Percentiles rank a stretch among this genome's conserved stretches.
Evolutionary conservation across 352 stramenopile genomes (phyloP).

Genomic region (Globisporangium emineosum): DNA sequence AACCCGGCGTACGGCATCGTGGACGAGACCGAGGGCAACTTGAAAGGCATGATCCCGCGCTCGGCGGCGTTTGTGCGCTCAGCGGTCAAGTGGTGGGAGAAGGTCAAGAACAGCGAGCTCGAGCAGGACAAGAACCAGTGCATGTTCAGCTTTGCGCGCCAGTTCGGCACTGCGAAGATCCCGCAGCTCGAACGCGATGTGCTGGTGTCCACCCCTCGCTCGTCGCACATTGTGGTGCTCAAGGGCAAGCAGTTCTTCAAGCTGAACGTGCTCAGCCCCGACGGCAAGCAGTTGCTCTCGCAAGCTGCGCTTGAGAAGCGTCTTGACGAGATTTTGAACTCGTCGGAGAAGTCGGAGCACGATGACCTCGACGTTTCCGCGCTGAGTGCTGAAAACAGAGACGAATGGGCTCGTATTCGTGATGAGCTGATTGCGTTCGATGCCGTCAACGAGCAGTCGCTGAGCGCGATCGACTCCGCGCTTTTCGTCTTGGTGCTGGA

Average conservation of each 20-base stretch:
- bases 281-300: constrained; percentile 81
- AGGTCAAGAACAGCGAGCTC: constrained; percentile 85
- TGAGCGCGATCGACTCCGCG: constrained; percentile 85
- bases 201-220: constrained; percentile 67
- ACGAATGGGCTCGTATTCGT: constrained; percentile 83
- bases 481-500: constrained; percentile 90
- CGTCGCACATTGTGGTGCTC: constrained; percentile 89
- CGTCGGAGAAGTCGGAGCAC: constrained; percentile 35
- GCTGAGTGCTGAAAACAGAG: constrained; percentile 80
- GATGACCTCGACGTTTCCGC: constrained; percentile 67
- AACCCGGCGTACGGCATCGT: constrained; percentile 87
- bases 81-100: constrained; percentile 86
- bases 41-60: constrained; percentile 64
- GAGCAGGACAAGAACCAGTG: constrained; percentile 90
- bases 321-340: constrained; percentile 68
- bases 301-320: constrained; percentile 62
- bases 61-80: constrained; percentile 79
- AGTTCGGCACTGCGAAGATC: constrained; percentile 85
- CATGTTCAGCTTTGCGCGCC: constrained; percentile 85
- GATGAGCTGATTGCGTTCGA: constrained; percentile 65
- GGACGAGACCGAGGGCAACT: constrained; percentile 75
- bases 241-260: constrained; percentile 83
- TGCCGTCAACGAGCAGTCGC: constrained; percentile 64
- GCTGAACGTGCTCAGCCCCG: constrained; percentile 74
- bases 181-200: constrained; percentile 69